Base-by-base conservation (phyloP, 805 yeast species). In the Spathaspora boniae region DNA sequence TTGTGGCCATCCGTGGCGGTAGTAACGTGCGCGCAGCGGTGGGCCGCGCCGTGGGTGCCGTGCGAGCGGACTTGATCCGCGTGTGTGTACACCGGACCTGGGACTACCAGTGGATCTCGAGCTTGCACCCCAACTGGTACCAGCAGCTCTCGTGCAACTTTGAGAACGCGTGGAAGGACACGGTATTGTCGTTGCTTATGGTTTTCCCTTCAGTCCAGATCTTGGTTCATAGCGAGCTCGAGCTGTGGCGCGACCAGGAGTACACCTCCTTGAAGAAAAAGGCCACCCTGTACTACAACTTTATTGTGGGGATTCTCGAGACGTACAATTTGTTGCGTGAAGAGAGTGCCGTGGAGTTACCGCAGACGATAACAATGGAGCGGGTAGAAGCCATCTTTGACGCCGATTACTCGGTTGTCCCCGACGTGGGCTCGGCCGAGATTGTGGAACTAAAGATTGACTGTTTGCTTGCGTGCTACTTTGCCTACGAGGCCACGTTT, bases 21-120 rank as follows among this genome's bases (percentile, higher is more conserved):
- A 14, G 29, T 24, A 6, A 5, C 9, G n/a, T 19, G 9, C 14
- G 26, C 7, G 16, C 19, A 9, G n/a, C 17, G 24, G 5, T 32
- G 6, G 12, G 27, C 16, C 4, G 8, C 14, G 12, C 29, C 4
- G 22, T 26, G 18, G 17, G 5, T 9, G 11, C 32, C 4, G 14
- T 47, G 5, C 31, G 34, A 16, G 34, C 37, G 12, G 46, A 41
- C 16, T 17, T 52, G 9, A 36, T 52, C 6, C 16, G 16, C 5
- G 23, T 37, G 18, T 43, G 42, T 4, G 51, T 56, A 3, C 29
- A 26, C 7, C 40, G 63, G 33, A 42, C 46, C 8, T 34, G 58
- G 16, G 63, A 55, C 20, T 56, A 45, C 40, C 55, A 56, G 24
- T 37, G 36, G 16, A 36, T 51, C 9, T 29, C 50, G 12, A 27